Evolutionary conservation across 805 yeast genomes (phyloP), one percentile per base, ranked within the genome.

Genomic region (Schizosaccharomyces lindneri): DNA sequence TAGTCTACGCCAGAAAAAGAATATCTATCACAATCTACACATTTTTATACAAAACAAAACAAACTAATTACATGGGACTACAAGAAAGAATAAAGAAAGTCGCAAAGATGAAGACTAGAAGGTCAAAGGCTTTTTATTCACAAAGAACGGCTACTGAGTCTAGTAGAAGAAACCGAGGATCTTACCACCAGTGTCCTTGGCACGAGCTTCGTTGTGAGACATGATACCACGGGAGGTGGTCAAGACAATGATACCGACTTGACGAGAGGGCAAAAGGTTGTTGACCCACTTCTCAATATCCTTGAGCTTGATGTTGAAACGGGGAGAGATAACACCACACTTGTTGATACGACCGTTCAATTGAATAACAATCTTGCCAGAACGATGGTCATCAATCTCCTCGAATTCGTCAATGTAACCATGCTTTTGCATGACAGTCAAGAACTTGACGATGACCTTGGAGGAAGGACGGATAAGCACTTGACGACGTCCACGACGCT

Each of bases 151-250:
- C 27, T 9, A 46, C 51, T 55, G 48, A 31, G 55, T 68, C 73
- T 85, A 89, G 85, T 89, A 89, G 69, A 89, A 96, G 81, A 87
- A 89, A 75, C 97, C 97, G 75, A 89, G 85, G 78, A 89, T 85
- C 84, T 89, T 89, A 78, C 97, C 97, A 71, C 96, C 87, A 71
- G 89, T 97, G 81, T 89, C 97, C 86, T 89, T 90, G 84, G 97
- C 85, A 84, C 95, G 87, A 74, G 97, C 97, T 81, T 89, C 97
- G 82, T 90, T 97, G 82, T 89, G 97, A 83, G 90, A 97, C 95
- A 89, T 88, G 73, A 89, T 89, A 81, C 97, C 97, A 72, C 97
- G 96, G 72, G 97, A 90, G 72, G 97, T 89, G 79, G 97, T 90
- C 76, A 89, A 83, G 78, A 89, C 86, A 74, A 89, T 89, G 84